Conservation (phyloP, 768 basidiomycete genomes). For the Butyriboletus loyo region DNA sequence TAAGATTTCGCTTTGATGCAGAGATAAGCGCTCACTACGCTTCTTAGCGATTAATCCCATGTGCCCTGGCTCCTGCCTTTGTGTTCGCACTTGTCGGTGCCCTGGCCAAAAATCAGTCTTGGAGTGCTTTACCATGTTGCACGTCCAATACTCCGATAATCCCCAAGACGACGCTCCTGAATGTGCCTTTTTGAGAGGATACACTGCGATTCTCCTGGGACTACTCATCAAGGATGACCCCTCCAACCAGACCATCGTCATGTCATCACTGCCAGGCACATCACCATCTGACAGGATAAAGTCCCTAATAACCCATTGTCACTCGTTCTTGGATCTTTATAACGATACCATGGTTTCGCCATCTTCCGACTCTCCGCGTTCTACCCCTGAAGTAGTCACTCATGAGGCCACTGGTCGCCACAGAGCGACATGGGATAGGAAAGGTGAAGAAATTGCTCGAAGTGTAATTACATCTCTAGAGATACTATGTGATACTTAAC, state of each 20-base stretch:
- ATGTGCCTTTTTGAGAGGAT: slow-evolving; percentile 60
- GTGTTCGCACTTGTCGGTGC: slow-evolving; percentile 55
- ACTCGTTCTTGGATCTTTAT: slow-evolving; percentile 43
- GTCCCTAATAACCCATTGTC: slow-evolving; percentile 35
- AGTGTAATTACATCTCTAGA: slow-evolving; percentile 57
- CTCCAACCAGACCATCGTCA: slow-evolving; percentile 32
- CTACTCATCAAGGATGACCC: slow-evolving; percentile 38
- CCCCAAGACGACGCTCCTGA: slow-evolving; percentile 30
- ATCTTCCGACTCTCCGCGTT: slow-evolving; percentile 8
- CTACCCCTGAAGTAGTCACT: slow-evolving; percentile 3
- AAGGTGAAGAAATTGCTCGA: slow-evolving; percentile 43
- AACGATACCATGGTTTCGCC: slow-evolving; percentile 31
- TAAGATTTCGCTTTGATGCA: slow-evolving; percentile 31
- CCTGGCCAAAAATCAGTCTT: slow-evolving; percentile 42
- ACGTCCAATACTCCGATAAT: slow-evolving; percentile 36
- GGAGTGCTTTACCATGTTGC: slow-evolving; percentile 49
- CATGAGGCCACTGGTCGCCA: slow-evolving; percentile 2
- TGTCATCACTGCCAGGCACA: slow-evolving; percentile 34
- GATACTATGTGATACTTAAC: slow-evolving; percentile 7
- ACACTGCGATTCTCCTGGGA: slow-evolving; percentile 72
- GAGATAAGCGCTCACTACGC: neutral
- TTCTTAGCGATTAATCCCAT: slow-evolving; percentile 46
- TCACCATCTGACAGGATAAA: slow-evolving; percentile 29
- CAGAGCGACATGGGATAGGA: slow-evolving; percentile 22
- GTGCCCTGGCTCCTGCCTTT: slow-evolving; percentile 49